Percentiles rank a stretch among this genome's conserved stretches.
Evolutionary conservation across 305 asterid species (phyloP).

Genomic region (Vinca major): DNA sequence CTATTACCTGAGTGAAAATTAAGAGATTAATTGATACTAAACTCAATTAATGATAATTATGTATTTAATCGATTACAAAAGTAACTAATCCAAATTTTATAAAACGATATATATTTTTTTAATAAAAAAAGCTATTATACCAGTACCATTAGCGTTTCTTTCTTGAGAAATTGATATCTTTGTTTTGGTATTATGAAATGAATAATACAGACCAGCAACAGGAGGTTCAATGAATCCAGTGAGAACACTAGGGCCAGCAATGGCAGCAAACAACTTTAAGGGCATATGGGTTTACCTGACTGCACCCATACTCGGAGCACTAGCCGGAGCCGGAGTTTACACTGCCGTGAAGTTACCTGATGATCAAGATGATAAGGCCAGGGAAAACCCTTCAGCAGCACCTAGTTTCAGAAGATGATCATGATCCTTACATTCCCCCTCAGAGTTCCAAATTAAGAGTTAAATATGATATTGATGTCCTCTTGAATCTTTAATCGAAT

Average conservation of each 20-base stretch:
- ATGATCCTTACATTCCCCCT: too few relatives aligned
- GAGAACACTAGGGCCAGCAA: conserved; percentile 71
- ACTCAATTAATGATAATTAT: too few relatives aligned
- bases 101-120: too few relatives aligned
- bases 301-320: conserved; percentile 68
- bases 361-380: conserved; percentile 18
- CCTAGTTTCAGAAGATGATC: conserved; percentile 37
- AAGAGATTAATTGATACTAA: too few relatives aligned
- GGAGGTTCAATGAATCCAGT: conserved; percentile 93
- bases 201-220: conserved; percentile 37
- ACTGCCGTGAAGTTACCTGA: conserved; percentile 60
- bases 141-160: too few relatives aligned
- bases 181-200: not conserved
- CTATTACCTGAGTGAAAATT: too few relatives aligned
- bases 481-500: not conserved
- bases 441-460: too few relatives aligned
- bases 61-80: too few relatives aligned
- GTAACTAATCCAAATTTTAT: too few relatives aligned
- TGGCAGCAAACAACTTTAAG: conserved; percentile 58
- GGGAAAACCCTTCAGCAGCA: conserved; percentile 25
- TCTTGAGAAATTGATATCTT: not conserved
- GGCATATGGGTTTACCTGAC: conserved; percentile 75
- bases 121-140: too few relatives aligned
- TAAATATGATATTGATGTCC: not conserved
- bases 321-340: conserved; percentile 64